Evolutionary conservation across 345 rosid genomes (phyloP).

Genomic region (Eucalyptus curtisii): DNA sequence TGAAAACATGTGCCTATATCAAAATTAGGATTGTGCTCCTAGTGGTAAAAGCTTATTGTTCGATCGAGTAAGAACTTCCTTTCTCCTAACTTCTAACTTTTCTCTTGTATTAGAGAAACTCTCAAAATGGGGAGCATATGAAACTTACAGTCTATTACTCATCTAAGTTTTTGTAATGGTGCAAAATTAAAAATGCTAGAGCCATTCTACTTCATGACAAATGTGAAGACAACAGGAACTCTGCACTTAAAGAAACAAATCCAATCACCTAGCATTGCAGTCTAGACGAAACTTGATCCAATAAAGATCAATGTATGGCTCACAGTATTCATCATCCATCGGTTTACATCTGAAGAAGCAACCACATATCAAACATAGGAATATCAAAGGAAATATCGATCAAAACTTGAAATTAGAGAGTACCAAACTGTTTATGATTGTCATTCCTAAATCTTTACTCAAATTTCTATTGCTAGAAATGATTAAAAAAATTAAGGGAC

Average conservation of each 20-base stretch:
- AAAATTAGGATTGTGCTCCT: background rate
- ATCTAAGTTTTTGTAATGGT: too few species aligned
- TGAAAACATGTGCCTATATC: background rate
- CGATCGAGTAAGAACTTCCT: slow-evolving; percentile 47
- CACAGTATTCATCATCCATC: slow-evolving; percentile 87
- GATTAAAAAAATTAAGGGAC: background rate
- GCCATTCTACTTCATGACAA: background rate
- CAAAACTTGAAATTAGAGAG: background rate
- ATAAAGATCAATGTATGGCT: slow-evolving; percentile 67
- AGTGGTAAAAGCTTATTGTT: slow-evolving; percentile 26
- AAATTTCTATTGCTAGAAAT: too few species aligned
- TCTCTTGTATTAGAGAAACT: slow-evolving; percentile 51
- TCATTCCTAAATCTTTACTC: background rate
- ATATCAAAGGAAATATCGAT: background rate
- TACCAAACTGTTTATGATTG: background rate
- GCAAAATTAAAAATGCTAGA: background rate
- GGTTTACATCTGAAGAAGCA: slow-evolving; percentile 48
- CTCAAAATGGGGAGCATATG: slow-evolving; percentile 77
- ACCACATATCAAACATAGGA: background rate
- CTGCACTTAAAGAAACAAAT: background rate
- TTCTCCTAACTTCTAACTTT: slow-evolving; percentile 70
- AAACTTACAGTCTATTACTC: slow-evolving; percentile 46
- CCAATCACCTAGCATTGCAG: slow-evolving; percentile 53
- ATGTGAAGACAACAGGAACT: background rate
- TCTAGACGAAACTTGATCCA: slow-evolving; percentile 63